phyloP scores from a whole-genome alignment of 2,329 filamentous ascomycete species.

The Ramichloridium luteum region DNA sequence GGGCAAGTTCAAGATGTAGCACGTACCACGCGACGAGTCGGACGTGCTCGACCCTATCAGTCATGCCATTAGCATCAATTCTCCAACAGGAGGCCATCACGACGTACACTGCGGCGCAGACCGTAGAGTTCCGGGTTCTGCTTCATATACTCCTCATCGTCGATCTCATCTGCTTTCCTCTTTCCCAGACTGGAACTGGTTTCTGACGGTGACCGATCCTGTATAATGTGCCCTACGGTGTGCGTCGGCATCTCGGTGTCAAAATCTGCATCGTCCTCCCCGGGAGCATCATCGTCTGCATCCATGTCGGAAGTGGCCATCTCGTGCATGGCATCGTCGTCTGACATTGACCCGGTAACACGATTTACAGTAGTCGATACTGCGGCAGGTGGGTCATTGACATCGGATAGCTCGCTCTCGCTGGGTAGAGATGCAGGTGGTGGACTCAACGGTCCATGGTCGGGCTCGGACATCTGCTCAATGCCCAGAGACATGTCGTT shows the following conservation, averaged over 20 bases:
- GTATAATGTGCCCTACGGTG: constrained; percentile 39
- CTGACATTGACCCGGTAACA: constrained; percentile 28
- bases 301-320: constrained; percentile 35
- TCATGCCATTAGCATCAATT: constrained; percentile 22
- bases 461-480: constrained; percentile 49
- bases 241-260: constrained; percentile 49
- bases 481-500: constrained; percentile 49
- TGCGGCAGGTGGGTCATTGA: constrained; percentile 42
- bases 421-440: constrained; percentile 42
- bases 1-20: too few relatives aligned
- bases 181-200: constrained; percentile 59
- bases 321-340: constrained; percentile 34
- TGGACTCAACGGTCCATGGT: constrained; percentile 34
- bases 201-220: constrained; percentile 54
- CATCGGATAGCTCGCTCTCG: constrained; percentile 68
- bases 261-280: constrained; percentile 54
- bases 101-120: constrained; percentile 72
- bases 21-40: constrained; percentile 48
- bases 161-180: constrained; percentile 47
- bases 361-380: constrained; percentile 26
- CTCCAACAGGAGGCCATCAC: constrained; percentile 4
- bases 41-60: constrained; percentile 46
- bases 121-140: constrained; percentile 94
- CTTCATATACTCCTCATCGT: constrained; percentile 70
- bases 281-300: constrained; percentile 38